These are phyloP conservation scores for Yamadazyma diddensiae DNA, from an alignment of 1,139 yeast genomes.

Conservation along the genomic window DNA sequence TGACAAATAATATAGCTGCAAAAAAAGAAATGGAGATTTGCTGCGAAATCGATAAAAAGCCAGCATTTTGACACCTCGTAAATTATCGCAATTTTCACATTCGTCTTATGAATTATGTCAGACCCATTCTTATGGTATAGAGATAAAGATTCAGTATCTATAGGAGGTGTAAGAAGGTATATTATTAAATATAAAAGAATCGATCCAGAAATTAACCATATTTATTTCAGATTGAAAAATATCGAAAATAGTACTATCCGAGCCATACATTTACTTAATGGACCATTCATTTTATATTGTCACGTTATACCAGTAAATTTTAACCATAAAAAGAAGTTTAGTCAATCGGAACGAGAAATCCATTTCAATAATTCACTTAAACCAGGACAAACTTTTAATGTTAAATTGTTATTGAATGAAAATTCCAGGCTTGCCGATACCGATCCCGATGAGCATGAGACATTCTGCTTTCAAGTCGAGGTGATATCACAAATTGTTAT, in stretches of 20 bases:
- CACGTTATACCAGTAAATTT: conserved; percentile 57
- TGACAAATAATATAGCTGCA: not conserved
- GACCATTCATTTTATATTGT: conserved; percentile 59
- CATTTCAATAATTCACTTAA: conserved; percentile 44
- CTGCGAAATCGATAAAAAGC: too few species aligned
- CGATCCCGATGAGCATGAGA: conserved; percentile 8
- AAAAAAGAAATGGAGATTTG: too few species aligned
- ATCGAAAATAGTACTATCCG: conserved; percentile 47
- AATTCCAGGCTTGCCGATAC: conserved; percentile 28
- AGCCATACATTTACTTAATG: conserved; percentile 54
- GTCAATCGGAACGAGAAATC: conserved; percentile 32
- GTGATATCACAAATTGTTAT: conserved; percentile 80
- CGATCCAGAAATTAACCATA: conserved; percentile 16
- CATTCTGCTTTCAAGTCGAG: conserved; percentile 76
- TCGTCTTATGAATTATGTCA: too few species aligned
- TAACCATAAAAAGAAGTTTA: conserved; percentile 27
- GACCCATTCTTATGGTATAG: conserved; percentile 37
- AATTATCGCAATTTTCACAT: too few species aligned
- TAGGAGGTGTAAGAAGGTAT: conserved; percentile 43
- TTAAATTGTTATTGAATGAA: conserved; percentile 43
- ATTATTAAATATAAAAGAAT: conserved; percentile 24
- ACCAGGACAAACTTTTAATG: conserved; percentile 62
- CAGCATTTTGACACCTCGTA: too few species aligned
- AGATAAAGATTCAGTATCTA: conserved; percentile 31
- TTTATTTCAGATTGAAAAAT: conserved; percentile 48